Base-by-base conservation (phyloP, 441 rosid genomes). In the Populus hybrid region DNA sequence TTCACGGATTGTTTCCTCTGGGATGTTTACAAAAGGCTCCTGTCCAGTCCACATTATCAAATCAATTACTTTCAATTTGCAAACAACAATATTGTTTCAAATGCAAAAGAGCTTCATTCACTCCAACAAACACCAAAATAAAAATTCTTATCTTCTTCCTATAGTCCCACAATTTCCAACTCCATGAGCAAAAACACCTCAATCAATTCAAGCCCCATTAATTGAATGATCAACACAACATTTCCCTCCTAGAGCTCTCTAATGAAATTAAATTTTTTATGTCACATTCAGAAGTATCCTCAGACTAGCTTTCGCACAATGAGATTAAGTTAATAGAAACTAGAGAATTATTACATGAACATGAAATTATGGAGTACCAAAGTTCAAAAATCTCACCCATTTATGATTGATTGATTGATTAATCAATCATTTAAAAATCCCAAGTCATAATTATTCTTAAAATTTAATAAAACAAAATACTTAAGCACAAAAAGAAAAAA, bases 21-120 rank as follows among this genome's bases (percentile, higher is more conserved):
- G 97, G n/a, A 92, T 89, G 78, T 89, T 88, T 36, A 89, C 97
- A 76, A 90, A 92, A 63, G 98, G 95, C 76, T 94, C 97, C 97
- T 92, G 89, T 21, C 6, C 83, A 53, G 21, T 31, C 29, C n/a
- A 75, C 71, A 69, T 59, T 29, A 29, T 50, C 56, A 50, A 50
- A 50, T 50, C 56, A 42, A 42, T 42, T 42, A 0, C 53, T 42
- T 53, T 61, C 3, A 45, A 38, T 36, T 6, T 29, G 68, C 50
- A 69, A 56, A 31, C 14, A 16, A 26, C 21, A 9, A 21, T 5
- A 16, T 31, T 53, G 9, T 53, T 53, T 53, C 61, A 53, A 53
- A 53, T 40, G 75, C 81, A 84, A 82, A 74, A 71, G 90, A 78
- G 56, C 20, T 50, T 50, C 56, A 50, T 50, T 50, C 56, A 50